Base-by-base conservation (phyloP, 768 basidiomycete genomes). In the Lactifluus volemus region DNA sequence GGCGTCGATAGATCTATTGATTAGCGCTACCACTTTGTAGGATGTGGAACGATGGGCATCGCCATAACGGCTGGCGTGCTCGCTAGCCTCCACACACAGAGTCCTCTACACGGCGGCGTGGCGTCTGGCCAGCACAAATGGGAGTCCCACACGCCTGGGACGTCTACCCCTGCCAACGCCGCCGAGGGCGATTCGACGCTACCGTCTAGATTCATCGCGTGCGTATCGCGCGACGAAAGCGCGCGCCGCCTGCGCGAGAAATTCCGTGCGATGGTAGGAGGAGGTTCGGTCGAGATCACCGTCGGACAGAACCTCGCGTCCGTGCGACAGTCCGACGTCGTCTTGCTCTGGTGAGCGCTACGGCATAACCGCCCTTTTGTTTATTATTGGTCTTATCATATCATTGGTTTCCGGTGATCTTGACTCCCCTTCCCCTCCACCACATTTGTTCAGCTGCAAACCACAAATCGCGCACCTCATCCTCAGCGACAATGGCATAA, bases 11-110 rank as follows among this genome's bases (percentile, higher is more conserved):
- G 54, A 56, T 58, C 9, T 60, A 14, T 36, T 52, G 49, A 57
- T 67, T 61, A 64, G 65, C 53, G 53, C 63, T 7, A 58, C 67
- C 45, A 62, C 9, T 38, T 11, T 7, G 60, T 68, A 87, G 97
- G 96, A 79, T 98, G 97, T 73, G 97, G 97, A 59, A 98, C 96
- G 11, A 98, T 99, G 97, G 97, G 97, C 59, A 75, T 98, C 67
- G 94, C 97, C 60, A 81, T 99, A 71, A 82, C 94, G 52, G 95
- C 96, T 25, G 97, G 97, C 49, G 89, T 98, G 45, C 77, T 97
- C 53, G 82, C 86, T 64, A 90, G 90, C 69, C 83, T 98, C 47
- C 81, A 92, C 52, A 69, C 76, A n/a, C 72, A 72, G 67, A 48
- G 71, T 69, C 58, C 63, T 65, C 39, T 59, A 63, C 55, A 61